Percentiles rank a stretch among this genome's conserved stretches.
These are phyloP conservation scores for Westerdykella sp. DNA, from an alignment of 2,329 filamentous ascomycete genomes.

Conservation along the genomic window DNA sequence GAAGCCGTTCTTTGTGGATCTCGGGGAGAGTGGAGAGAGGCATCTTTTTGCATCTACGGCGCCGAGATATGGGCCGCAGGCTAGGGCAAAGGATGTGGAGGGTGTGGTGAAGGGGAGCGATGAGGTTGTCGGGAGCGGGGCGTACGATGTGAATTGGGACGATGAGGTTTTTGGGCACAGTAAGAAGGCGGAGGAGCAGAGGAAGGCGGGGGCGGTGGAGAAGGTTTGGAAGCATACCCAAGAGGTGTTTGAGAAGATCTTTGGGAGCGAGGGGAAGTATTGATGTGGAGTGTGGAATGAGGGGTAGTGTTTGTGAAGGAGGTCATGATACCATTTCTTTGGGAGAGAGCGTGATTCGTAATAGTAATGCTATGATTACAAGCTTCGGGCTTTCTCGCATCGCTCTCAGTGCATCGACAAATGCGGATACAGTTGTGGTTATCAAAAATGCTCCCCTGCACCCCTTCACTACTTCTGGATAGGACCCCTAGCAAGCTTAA, in stretches of 20 bases:
- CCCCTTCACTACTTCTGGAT: too few species aligned
- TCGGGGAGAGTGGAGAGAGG: slow-evolving; percentile 29
- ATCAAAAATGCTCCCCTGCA: too few species aligned
- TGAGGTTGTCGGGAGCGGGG: slow-evolving; percentile 20
- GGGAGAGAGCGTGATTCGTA: too few species aligned
- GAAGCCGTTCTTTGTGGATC: slow-evolving; percentile 12
- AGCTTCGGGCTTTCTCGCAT: too few species aligned
- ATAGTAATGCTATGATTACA: too few species aligned
- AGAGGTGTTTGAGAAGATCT: slow-evolving; percentile 28
- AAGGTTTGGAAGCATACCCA: slow-evolving; percentile 29
- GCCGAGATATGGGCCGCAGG: slow-evolving; percentile 16
- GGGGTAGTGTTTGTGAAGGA: too few species aligned
- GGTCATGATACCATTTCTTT: too few species aligned
- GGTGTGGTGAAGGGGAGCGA: slow-evolving; percentile 16
- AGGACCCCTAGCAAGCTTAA: too few species aligned
- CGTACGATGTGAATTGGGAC: slow-evolving; percentile 23
- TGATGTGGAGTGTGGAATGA: slow-evolving; percentile 1
- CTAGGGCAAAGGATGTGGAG: slow-evolving; percentile 4
- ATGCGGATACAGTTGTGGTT: too few species aligned
- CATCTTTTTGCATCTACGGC: slow-evolving; percentile 29
- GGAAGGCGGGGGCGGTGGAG: slow-evolving; percentile 17
- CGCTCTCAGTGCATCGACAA: too few species aligned
- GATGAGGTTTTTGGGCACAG: slow-evolving; percentile 15
- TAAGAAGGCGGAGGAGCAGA: slow-evolving; percentile 12
- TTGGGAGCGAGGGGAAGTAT: slow-evolving; percentile 16